Conservation (phyloP, 768 basidiomycete genomes). For the Kwoniella botswanensis region DNA sequence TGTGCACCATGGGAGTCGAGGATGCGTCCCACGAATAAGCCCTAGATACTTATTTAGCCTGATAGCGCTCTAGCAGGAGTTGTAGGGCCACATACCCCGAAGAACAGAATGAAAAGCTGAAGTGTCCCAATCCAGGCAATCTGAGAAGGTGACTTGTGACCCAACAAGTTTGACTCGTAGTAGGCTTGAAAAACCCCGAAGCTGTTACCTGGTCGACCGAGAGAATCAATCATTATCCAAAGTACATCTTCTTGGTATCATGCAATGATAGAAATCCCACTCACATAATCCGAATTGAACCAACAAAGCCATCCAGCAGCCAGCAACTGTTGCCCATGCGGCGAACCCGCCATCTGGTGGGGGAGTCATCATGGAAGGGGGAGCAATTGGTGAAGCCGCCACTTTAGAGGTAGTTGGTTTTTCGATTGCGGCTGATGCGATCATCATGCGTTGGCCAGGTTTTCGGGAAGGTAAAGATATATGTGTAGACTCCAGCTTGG, state of each 20-base stretch:
- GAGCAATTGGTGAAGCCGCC: not conserved
- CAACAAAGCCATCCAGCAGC: conserved; percentile 7
- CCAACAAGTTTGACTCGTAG: conserved; percentile 23
- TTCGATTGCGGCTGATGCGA: not conserved
- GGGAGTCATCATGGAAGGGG: not conserved
- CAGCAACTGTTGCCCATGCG: conserved; percentile 5
- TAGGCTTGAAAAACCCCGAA: conserved; percentile 30
- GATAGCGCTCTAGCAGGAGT: not conserved
- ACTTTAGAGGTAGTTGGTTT: not conserved
- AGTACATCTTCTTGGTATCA: not conserved
- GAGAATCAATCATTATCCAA: not conserved
- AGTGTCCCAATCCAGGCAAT: conserved; percentile 20
- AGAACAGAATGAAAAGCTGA: conserved; percentile 9
- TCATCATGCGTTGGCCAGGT: not conserved
- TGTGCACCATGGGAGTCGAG: conserved; percentile 11
- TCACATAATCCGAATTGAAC: conserved; percentile 13
- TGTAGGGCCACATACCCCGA: not conserved
- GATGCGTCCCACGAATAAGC: conserved; percentile 9
- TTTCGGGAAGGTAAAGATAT: too few species aligned
- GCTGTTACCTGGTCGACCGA: conserved; percentile 9
- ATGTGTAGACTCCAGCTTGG: too few species aligned
- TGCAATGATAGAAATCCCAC: not conserved
- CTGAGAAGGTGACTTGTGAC: conserved; percentile 15
- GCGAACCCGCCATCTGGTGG: conserved; percentile 12
- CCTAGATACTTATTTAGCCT: not conserved